phyloP scores from a whole-genome alignment of 805 yeast species.

The Saccharomyces cerevisiae region DNA sequence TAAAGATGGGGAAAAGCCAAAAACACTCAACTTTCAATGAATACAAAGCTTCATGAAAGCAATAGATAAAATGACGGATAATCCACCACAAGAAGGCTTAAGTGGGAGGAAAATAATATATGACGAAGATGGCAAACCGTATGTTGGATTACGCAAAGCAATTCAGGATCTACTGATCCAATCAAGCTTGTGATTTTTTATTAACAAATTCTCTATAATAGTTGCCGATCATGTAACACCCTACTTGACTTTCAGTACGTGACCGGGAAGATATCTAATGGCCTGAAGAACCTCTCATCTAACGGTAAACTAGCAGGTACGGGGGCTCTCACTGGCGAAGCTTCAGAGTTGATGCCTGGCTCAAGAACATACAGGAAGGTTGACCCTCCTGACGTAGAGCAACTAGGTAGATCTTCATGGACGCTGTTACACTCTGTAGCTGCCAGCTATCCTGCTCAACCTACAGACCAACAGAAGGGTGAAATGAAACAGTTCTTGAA shows the following conservation, averaged over 20 bases:
- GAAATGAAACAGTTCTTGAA: slow-evolving; percentile 65
- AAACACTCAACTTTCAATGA: background rate
- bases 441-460: slow-evolving; percentile 71
- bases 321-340: slow-evolving; percentile 14
- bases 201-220: slow-evolving; percentile 25
- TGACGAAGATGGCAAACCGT: slow-evolving; percentile 92
- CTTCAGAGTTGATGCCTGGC: slow-evolving; percentile 14
- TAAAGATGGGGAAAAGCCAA: background rate
- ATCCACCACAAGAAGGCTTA: slow-evolving; percentile 43
- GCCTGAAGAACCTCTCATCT: background rate
- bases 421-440: slow-evolving; percentile 84
- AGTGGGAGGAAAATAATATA: slow-evolving; percentile 59
- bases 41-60: background rate
- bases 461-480: slow-evolving; percentile 51
- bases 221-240: slow-evolving; percentile 84
- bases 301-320: slow-evolving; percentile 9
- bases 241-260: slow-evolving; percentile 72
- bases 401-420: slow-evolving; percentile 85
- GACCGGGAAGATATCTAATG: slow-evolving; percentile 24
- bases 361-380: slow-evolving; percentile 35
- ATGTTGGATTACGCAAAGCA: slow-evolving; percentile 30
- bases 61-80: slow-evolving; percentile 2
- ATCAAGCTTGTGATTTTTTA: background rate
- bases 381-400: slow-evolving; percentile 81
- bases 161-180: slow-evolving; percentile 11